phyloP scores from a whole-genome alignment of 306 rosid species.

The Fragaria vesca region DNA sequence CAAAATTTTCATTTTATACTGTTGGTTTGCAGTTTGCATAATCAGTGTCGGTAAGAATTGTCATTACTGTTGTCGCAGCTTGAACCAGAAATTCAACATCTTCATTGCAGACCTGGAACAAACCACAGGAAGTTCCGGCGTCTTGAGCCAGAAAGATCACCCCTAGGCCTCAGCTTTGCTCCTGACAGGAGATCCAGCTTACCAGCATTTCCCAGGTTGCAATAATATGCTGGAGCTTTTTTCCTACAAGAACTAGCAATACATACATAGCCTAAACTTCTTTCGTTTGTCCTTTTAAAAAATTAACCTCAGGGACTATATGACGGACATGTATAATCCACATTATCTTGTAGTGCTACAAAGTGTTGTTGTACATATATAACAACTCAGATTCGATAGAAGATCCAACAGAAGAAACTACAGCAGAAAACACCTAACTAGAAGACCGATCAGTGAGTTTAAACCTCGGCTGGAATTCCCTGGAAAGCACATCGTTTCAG shows the following conservation, averaged over 20 bases:
- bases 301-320: not conserved
- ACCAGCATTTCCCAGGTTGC: conserved; percentile 86
- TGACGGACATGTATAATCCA: too few species aligned
- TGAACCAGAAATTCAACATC: not conserved
- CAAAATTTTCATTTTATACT: not conserved
- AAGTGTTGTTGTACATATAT: too few species aligned
- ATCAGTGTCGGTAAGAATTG: not conserved
- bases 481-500: too few species aligned
- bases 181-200: conserved; percentile 24
- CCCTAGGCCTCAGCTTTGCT: conserved; percentile 75
- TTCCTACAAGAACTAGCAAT: conserved; percentile 89
- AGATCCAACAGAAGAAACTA: too few species aligned
- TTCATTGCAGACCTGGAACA: conserved; percentile 67
- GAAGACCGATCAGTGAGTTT: too few species aligned
- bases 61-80: not conserved
- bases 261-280: too few species aligned
- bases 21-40: not conserved
- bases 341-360: too few species aligned
- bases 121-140: conserved; percentile 74
- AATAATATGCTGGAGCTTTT: conserved; percentile 79
- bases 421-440: too few species aligned
- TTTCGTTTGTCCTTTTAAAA: too few species aligned
- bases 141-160: conserved; percentile 95
- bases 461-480: too few species aligned
- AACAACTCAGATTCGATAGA: too few species aligned